These are phyloP conservation scores for Cadophora gregata DNA, from an alignment of 2,329 filamentous ascomycete species.

Conservation along the genomic window DNA sequence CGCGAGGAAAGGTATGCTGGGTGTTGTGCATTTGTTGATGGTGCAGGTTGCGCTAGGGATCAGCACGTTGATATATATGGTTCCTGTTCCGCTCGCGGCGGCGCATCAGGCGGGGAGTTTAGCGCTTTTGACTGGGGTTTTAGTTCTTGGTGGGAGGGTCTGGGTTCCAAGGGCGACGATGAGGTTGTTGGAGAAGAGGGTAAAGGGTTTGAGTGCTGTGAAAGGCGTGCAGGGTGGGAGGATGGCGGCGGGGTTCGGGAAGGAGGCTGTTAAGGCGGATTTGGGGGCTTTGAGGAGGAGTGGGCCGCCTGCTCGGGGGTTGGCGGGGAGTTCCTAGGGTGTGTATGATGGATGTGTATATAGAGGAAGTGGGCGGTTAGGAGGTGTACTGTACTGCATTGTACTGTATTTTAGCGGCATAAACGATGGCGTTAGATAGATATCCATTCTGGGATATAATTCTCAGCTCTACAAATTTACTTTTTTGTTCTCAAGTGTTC, in stretches of 20 bases:
- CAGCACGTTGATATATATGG: conserved; percentile 89
- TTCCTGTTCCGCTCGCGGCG: conserved; percentile 85
- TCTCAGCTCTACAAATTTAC: conserved; percentile 11
- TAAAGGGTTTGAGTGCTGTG: conserved; percentile 31
- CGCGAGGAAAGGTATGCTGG: conserved; percentile 73
- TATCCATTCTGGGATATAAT: conserved; percentile 13
- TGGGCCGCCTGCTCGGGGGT: conserved; percentile 4
- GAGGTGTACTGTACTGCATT: not conserved
- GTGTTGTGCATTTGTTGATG: conserved; percentile 81
- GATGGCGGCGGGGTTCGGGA: conserved; percentile 14
- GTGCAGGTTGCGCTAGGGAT: conserved; percentile 89
- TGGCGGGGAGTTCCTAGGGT: conserved; percentile 1
- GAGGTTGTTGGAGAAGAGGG: conserved; percentile 57
- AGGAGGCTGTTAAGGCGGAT: conserved; percentile 21
- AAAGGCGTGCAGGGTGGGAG: not conserved
- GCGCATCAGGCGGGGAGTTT: conserved; percentile 92
- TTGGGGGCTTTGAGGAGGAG: conserved; percentile 21
- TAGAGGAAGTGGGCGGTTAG: not conserved
- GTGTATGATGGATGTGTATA: not conserved
- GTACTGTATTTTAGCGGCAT: conserved; percentile 12
- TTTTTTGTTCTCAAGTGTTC: not conserved
- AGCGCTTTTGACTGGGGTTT: conserved; percentile 79
- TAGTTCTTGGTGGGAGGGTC: conserved; percentile 79
- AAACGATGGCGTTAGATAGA: conserved; percentile 9
- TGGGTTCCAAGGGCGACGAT: conserved; percentile 73